Conservation (phyloP, 164 flowering plant species). For the Tinospora cordifolia region DNA sequence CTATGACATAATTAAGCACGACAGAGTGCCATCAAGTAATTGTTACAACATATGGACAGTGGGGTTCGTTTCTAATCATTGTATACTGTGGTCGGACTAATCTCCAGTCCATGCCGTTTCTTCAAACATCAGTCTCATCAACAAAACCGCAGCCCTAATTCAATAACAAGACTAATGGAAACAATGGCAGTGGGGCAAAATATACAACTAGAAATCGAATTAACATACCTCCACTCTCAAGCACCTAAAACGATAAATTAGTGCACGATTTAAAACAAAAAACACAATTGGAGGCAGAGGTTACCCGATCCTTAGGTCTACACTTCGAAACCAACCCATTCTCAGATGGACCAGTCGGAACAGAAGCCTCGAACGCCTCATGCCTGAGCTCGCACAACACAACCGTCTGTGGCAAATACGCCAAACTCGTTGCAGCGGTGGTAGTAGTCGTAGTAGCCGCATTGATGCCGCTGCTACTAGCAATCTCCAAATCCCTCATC, state of each 20-base stretch:
- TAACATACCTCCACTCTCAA: not conserved
- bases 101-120: not conserved
- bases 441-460: slow-evolving; percentile 16
- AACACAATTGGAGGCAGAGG: slow-evolving; percentile 7
- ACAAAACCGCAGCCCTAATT: not conserved
- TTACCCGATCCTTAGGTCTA: slow-evolving; percentile 86
- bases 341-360: slow-evolving; percentile 59
- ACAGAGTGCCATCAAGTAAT: too few relatives aligned
- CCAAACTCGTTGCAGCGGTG: slow-evolving; percentile 49
- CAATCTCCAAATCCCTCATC: slow-evolving; percentile 47
- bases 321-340: slow-evolving; percentile 82
- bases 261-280: not conserved
- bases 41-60: not conserved
- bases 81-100: not conserved
- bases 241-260: not conserved
- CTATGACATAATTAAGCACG: too few relatives aligned
- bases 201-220: not conserved
- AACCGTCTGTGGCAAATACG: slow-evolving; percentile 68
- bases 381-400: slow-evolving; percentile 78
- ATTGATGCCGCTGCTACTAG: slow-evolving; percentile 37
- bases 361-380: slow-evolving; percentile 61
- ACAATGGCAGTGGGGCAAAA: not conserved
- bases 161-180: not conserved
- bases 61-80: not conserved
- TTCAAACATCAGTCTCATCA: not conserved